Percentiles rank a stretch among this genome's conserved stretches.
Evolutionary conservation across 352 stramenopile genomes (phyloP).

Genomic region (Phytophthora capsici): DNA sequence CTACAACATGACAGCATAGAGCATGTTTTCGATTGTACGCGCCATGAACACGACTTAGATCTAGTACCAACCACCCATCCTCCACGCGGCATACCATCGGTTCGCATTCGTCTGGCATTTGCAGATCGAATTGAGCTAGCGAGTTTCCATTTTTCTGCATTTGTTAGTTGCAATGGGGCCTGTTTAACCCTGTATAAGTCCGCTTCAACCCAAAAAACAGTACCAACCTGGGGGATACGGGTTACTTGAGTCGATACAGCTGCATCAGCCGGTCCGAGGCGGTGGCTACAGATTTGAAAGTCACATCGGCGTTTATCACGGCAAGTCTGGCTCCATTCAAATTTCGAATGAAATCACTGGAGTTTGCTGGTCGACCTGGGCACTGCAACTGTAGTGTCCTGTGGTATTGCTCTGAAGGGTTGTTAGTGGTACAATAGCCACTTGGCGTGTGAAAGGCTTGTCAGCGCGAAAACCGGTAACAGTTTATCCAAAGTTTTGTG

Average conservation of each 20-base stretch:
- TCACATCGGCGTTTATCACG: neutral
- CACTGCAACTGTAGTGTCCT: neutral
- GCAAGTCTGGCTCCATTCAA: neutral
- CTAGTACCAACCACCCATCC: slow-evolving; percentile 11
- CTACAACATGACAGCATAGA: neutral
- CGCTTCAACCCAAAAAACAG: neutral
- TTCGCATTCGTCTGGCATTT: neutral
- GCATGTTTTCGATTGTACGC: slow-evolving; percentile 1
- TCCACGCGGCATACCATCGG: neutral
- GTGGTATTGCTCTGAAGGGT: slow-evolving; percentile 12
- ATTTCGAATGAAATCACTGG: slow-evolving; percentile 2
- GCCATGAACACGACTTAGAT: slow-evolving; percentile 6
- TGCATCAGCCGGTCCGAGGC: slow-evolving; percentile 1
- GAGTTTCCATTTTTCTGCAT: slow-evolving; percentile 9
- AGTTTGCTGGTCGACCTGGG: neutral
- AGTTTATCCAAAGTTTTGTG: neutral
- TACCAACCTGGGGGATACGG: neutral
- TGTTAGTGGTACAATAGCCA: slow-evolving; percentile 6
- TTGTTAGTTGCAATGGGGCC: neutral
- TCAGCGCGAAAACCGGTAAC: neutral
- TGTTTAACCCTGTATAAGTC: slow-evolving; percentile 12
- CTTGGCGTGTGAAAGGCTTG: slow-evolving; percentile 8
- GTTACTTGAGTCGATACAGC: slow-evolving; percentile 6
- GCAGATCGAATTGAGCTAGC: neutral
- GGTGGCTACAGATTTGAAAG: neutral